These are phyloP conservation scores for Ascosphaera aggregata DNA, from an alignment of 2,329 filamentous ascomycete genomes.

Conservation along the genomic window DNA sequence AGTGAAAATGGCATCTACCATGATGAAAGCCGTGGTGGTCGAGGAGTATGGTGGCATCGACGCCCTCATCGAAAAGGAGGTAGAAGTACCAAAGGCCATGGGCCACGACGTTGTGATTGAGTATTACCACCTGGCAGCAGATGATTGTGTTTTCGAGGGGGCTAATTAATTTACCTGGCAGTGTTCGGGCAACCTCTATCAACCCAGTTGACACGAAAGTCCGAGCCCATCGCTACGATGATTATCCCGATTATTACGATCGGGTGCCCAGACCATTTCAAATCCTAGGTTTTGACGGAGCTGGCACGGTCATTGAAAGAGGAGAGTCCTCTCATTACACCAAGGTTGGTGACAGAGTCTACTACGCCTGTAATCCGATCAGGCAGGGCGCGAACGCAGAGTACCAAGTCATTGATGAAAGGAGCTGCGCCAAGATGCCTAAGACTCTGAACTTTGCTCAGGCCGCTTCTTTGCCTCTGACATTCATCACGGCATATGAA, in stretches of 20 bases:
- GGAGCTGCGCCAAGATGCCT: conserved; percentile 1
- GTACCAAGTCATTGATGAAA: conserved; percentile 19
- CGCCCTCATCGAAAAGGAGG: conserved; percentile 4
- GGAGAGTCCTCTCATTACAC: conserved; percentile 14
- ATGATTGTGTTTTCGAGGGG: not conserved
- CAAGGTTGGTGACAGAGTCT: conserved; percentile 21
- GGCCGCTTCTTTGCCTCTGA: conserved; percentile 1
- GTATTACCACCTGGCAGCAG: conserved; percentile 6
- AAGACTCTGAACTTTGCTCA: not conserved
- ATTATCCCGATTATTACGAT: conserved; percentile 17
- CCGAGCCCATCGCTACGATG: conserved; percentile 14
- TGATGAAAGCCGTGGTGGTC: conserved; percentile 5
- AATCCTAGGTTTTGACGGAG: conserved; percentile 22
- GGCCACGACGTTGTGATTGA: conserved; percentile 16
- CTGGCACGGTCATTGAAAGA: conserved; percentile 16
- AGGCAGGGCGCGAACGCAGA: conserved; percentile 21
- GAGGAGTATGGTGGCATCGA: conserved; percentile 7
- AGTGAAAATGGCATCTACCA: not conserved
- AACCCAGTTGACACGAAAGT: conserved; percentile 20
- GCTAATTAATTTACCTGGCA: conserved; percentile 3
- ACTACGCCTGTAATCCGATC: conserved; percentile 18
- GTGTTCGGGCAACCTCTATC: conserved; percentile 15
- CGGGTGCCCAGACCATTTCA: conserved; percentile 11
- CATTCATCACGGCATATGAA: not conserved
- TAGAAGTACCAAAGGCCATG: not conserved